These are phyloP conservation scores for Dipteronia sinensis DNA, from an alignment of 345 rosid genomes.

Conservation along the genomic window DNA sequence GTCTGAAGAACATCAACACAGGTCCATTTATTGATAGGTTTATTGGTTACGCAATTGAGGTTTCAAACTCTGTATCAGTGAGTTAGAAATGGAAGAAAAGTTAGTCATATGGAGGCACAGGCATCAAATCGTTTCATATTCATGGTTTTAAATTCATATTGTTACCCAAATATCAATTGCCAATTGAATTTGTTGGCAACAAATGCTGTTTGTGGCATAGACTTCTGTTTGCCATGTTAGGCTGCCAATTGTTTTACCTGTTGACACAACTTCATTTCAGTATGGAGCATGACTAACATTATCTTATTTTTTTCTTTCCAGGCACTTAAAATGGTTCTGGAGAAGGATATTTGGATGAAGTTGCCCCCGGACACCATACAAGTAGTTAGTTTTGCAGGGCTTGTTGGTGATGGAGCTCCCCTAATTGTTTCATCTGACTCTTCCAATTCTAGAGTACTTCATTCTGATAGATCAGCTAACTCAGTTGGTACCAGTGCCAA, in stretches of 20 bases:
- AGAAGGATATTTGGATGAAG: constrained; percentile 88
- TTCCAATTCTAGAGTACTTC: constrained; percentile 47
- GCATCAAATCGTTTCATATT: constrained; percentile 6
- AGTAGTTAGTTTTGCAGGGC: constrained; percentile 83
- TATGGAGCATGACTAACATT: neutral
- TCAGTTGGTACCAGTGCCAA: constrained; percentile 38
- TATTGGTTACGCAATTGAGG: neutral
- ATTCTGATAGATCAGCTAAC: constrained; percentile 46
- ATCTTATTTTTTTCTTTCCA: constrained; percentile 30
- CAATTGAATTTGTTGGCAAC: constrained; percentile 5
- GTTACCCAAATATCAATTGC: neutral
- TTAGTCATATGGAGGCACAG: neutral
- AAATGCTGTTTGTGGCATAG: neutral
- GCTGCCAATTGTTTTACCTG: neutral
- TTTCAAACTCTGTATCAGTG: neutral
- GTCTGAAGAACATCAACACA: neutral
- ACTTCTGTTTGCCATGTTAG: neutral
- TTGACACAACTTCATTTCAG: neutral
- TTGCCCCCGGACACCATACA: constrained; percentile 74
- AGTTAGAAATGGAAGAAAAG: neutral
- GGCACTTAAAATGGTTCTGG: constrained; percentile 99
- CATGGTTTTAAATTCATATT: neutral
- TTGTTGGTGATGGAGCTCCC: constrained; percentile 96
- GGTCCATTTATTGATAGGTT: neutral
- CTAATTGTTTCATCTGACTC: constrained; percentile 58